These are phyloP conservation scores for Monosporascus sp. DNA, from an alignment of 2,329 filamentous ascomycete species.

Conservation along the genomic window DNA sequence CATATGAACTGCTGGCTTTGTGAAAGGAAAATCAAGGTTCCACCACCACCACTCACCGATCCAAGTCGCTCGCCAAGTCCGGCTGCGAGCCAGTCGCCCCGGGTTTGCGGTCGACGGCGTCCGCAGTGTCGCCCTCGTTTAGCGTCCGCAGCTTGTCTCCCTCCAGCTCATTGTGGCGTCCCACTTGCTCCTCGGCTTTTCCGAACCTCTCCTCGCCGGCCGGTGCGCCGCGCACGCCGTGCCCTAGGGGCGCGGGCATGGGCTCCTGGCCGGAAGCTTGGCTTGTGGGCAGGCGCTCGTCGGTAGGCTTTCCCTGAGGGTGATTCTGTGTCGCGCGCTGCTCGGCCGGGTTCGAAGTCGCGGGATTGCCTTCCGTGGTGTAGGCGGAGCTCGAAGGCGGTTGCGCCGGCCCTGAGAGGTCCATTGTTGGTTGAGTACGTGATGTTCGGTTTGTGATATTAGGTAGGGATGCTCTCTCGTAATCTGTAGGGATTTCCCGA, in stretches of 20 bases:
- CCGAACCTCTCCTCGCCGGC: constrained; percentile 18
- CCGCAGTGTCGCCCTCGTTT: constrained; percentile 23
- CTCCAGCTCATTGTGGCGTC: constrained; percentile 19
- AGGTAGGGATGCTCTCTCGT: not conserved
- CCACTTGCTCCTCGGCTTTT: constrained; percentile 14
- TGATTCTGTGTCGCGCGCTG: constrained; percentile 11
- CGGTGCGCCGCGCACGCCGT: constrained; percentile 18
- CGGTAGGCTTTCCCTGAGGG: constrained; percentile 6
- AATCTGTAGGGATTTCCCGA: too few species aligned
- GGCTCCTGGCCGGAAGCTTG: constrained; percentile 13
- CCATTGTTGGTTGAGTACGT: constrained; percentile 10
- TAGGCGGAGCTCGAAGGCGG: constrained; percentile 21
- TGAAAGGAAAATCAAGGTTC: not conserved
- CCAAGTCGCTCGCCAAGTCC: constrained; percentile 25
- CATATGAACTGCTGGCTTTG: too few species aligned
- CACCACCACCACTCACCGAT: constrained; percentile 17
- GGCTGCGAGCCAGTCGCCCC: constrained; percentile 22
- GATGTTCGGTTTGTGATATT: not conserved
- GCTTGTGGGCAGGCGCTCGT: constrained; percentile 12
- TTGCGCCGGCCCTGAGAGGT: constrained; percentile 20
- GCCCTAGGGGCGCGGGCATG: constrained; percentile 19
- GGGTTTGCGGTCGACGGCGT: constrained; percentile 18
- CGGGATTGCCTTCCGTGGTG: constrained; percentile 19
- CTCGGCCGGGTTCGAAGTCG: constrained; percentile 19
- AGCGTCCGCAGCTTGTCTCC: constrained; percentile 24